A percentile compares a stretch with the other conserved stretches of the same genome.
phyloP scores from a whole-genome alignment of 2,329 filamentous ascomycete genomes.

The Neospermospora avenae region DNA sequence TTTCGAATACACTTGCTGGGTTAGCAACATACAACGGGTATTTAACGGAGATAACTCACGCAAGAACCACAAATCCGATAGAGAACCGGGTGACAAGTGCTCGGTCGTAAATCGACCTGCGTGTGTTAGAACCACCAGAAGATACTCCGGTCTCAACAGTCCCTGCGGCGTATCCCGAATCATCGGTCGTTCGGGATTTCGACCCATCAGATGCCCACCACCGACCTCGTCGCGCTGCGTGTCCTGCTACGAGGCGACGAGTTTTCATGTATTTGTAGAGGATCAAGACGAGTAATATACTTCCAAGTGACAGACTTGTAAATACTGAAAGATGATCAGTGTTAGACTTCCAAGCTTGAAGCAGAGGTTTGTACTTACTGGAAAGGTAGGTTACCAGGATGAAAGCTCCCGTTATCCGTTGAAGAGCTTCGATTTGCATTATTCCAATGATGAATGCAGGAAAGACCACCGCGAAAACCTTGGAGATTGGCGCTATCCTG shows the following conservation, averaged over 20 bases:
- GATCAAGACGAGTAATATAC: slow-evolving; percentile 39
- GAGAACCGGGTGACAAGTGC: slow-evolving; percentile 45
- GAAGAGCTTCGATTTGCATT: slow-evolving; percentile 33
- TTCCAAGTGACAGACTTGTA: slow-evolving; percentile 38
- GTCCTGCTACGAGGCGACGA: slow-evolving; percentile 36
- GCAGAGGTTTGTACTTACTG: slow-evolving; percentile 33
- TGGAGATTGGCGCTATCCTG: slow-evolving; percentile 32
- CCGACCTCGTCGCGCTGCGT: slow-evolving; percentile 25
- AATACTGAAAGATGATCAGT: slow-evolving; percentile 37
- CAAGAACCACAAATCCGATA: slow-evolving; percentile 42
- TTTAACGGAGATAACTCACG: slow-evolving; percentile 19
- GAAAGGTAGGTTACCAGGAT: slow-evolving; percentile 39
- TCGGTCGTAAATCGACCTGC: slow-evolving; percentile 42
- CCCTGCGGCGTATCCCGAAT: neutral
- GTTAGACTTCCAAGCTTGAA: neutral
- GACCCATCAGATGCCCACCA: slow-evolving; percentile 29
- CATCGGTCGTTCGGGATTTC: slow-evolving; percentile 11
- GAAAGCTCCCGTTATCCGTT: slow-evolving; percentile 31
- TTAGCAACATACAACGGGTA: slow-evolving; percentile 4
- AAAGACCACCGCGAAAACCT: slow-evolving; percentile 37
- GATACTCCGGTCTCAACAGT: slow-evolving; percentile 16
- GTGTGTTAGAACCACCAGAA: slow-evolving; percentile 9
- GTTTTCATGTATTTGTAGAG: slow-evolving; percentile 42
- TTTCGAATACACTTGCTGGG: slow-evolving; percentile 36
- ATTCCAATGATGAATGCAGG: slow-evolving; percentile 38